These are phyloP conservation scores for Brassica carinata DNA, from an alignment of 345 rosid genomes.

Conservation along the genomic window DNA sequence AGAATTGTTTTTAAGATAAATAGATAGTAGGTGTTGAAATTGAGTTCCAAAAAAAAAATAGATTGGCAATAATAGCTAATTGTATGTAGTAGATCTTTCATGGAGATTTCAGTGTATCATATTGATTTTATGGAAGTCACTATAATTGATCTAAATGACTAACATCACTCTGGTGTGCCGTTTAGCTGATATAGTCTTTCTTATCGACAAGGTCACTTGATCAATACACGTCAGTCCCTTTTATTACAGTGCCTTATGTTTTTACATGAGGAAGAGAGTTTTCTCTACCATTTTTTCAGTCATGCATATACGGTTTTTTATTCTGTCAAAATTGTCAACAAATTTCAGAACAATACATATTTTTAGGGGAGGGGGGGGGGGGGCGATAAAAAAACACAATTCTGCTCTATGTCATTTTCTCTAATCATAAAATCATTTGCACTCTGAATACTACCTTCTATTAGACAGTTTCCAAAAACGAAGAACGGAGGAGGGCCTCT, in stretches of 20 bases:
- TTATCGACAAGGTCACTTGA: slow-evolving; percentile 9
- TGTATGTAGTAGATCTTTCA: background rate
- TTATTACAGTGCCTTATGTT: background rate
- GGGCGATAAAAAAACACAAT: background rate
- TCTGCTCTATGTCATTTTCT: background rate
- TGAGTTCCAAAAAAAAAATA: slow-evolving; percentile 6
- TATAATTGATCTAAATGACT: background rate
- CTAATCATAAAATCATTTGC: background rate
- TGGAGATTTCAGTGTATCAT: background rate
- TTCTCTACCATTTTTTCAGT: too few species aligned
- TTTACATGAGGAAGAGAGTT: background rate
- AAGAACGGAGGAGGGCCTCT: background rate
- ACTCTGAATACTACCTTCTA: background rate
- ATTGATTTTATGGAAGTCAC: background rate
- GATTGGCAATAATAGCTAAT: background rate
- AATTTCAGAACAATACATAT: background rate
- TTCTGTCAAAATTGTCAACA: background rate
- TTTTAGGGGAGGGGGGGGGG: too few species aligned
- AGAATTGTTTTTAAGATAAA: background rate
- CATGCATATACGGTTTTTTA: too few species aligned
- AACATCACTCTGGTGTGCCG: background rate
- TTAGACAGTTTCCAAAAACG: background rate
- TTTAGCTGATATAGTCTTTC: slow-evolving; percentile 6
- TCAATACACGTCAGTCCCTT: background rate
- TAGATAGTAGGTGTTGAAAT: background rate